Evolutionary conservation across 148 eudicot genomes (phyloP).

Genomic region (Arctostaphylos glauca): DNA sequence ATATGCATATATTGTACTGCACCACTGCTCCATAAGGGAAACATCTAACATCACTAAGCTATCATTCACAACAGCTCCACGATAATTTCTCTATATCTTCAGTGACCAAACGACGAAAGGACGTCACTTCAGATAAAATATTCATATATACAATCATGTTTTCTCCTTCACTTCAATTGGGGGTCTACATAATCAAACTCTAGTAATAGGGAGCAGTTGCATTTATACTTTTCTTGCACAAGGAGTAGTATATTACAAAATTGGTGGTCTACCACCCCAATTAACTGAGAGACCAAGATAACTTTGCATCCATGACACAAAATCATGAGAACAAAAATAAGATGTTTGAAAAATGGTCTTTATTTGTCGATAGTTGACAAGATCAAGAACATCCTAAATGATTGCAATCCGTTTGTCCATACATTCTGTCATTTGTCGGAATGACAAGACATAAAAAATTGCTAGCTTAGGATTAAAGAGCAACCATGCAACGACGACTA

Average conservation of each 20-base stretch:
- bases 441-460: background rate
- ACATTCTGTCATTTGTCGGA: background rate
- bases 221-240: background rate
- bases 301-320: background rate
- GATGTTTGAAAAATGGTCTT: background rate
- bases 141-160: background rate
- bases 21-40: background rate
- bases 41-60: background rate
- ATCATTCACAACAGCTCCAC: background rate
- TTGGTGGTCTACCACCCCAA: background rate
- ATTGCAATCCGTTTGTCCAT: background rate
- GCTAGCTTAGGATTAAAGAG: conserved; percentile 6
- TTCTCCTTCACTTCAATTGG: background rate
- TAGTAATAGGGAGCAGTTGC: background rate
- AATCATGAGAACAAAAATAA: background rate
- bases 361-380: background rate
- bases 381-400: background rate
- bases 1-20: background rate
- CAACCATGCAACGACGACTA: background rate
- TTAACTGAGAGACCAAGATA: background rate
- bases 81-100: background rate
- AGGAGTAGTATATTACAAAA: background rate
- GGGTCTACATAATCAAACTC: background rate
- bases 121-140: background rate
- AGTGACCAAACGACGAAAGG: background rate